Percentiles rank a stretch among this genome's conserved stretches.
These are phyloP conservation scores for Psophocarpus tetragonolobus DNA, from an alignment of 306 rosid species.

Conservation along the genomic window DNA sequence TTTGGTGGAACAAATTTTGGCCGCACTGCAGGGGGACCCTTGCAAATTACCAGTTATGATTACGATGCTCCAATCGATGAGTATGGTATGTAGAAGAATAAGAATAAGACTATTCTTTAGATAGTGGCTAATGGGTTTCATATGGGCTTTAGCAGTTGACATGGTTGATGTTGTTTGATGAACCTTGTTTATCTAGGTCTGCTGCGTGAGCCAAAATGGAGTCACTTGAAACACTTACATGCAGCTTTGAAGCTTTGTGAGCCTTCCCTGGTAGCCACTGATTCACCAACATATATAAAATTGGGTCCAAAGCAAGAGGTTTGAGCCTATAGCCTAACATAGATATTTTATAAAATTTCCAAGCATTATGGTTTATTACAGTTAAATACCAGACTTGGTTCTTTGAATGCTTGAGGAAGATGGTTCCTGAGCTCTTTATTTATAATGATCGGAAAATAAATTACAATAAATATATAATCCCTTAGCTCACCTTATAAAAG, in stretches of 20 bases:
- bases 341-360: conserved; percentile 3
- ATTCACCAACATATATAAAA: conserved; percentile 72
- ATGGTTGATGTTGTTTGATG: conserved; percentile 15
- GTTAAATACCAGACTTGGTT: too few relatives aligned
- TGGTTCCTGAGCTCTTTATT: too few relatives aligned
- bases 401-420: too few relatives aligned
- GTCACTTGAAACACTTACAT: conserved; percentile 94
- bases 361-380: conserved; percentile 11
- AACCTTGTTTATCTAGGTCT: conserved; percentile 59
- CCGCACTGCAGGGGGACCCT: conserved; percentile 95
- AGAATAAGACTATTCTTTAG: conserved; percentile 3
- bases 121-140: conserved; percentile 25
- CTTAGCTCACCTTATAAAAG: too few relatives aligned
- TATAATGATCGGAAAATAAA: too few relatives aligned
- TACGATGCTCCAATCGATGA: conserved; percentile 98
- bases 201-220: conserved; percentile 92
- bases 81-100: conserved; percentile 65
- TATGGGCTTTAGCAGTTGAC: conserved; percentile 15
- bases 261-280: conserved; percentile 82
- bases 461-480: too few relatives aligned
- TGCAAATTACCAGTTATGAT: conserved; percentile 93
- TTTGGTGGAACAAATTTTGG: conserved; percentile 99
- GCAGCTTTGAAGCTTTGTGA: conserved; percentile 93
- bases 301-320: conserved; percentile 97
- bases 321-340: conserved; percentile 36